Conservation (phyloP, 345 rosid genomes). For the Euphorbia peplus region DNA sequence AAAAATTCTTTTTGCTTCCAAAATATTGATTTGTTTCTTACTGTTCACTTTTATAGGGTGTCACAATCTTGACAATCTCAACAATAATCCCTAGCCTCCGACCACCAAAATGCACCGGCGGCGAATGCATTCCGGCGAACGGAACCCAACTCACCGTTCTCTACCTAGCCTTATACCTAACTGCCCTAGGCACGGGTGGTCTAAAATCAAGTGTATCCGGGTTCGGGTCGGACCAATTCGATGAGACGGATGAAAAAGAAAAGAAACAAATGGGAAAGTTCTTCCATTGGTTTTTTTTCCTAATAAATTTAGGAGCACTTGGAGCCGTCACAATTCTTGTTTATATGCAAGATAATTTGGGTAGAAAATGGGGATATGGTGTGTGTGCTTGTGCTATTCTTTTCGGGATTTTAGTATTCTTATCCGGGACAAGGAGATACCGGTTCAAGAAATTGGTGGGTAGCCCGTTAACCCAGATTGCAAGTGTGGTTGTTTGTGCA, state of each 20-base stretch:
- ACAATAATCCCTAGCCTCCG: slow-evolving; percentile 71
- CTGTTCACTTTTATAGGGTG: slow-evolving; percentile 49
- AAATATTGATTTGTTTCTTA: slow-evolving; percentile 3
- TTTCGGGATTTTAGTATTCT: slow-evolving; percentile 48
- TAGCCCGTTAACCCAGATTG: slow-evolving; percentile 91
- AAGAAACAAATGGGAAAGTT: slow-evolving; percentile 61
- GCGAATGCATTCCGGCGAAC: slow-evolving; percentile 55
- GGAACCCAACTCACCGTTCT: slow-evolving; percentile 60
- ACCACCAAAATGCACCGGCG: slow-evolving; percentile 65
- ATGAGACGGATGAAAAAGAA: slow-evolving; percentile 64
- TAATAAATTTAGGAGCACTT: slow-evolving; percentile 79
- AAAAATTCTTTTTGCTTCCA: not conserved
- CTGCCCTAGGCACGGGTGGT: slow-evolving; percentile 93
- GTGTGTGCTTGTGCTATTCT: slow-evolving; percentile 72
- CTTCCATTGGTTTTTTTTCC: slow-evolving; percentile 95
- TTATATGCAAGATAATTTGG: slow-evolving; percentile 80
- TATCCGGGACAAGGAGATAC: slow-evolving; percentile 74
- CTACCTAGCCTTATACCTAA: slow-evolving; percentile 68
- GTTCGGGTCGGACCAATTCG: slow-evolving; percentile 93
- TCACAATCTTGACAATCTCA: slow-evolving; percentile 73
- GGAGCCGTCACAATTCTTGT: slow-evolving; percentile 80
- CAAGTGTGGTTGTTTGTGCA: slow-evolving; percentile 57
- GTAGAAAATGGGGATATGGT: slow-evolving; percentile 91
- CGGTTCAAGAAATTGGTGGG: slow-evolving; percentile 84
- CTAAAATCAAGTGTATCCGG: slow-evolving; percentile 96